These are phyloP conservation scores for Tetrahymena malaccensis DNA, from an alignment of 73 alveolate species.

Conservation along the genomic window DNA sequence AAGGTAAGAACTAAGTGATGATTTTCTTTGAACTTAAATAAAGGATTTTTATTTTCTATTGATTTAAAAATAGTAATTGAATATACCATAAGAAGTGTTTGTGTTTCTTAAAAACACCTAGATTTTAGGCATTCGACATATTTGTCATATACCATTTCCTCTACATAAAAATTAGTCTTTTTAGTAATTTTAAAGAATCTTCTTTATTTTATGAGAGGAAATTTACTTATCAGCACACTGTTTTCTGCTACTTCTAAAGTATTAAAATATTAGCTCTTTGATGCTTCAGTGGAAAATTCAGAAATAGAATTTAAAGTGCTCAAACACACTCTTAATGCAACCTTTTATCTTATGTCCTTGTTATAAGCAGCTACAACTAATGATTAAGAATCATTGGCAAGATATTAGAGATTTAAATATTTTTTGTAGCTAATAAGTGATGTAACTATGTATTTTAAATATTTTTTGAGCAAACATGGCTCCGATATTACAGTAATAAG, in stretches of 20 bases:
- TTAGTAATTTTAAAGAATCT: background rate
- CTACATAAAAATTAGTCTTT: background rate
- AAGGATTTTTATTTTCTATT: background rate
- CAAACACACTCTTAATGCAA: background rate
- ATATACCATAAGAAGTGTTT: background rate
- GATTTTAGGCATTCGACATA: background rate
- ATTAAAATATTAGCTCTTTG: background rate
- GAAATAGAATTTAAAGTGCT: background rate
- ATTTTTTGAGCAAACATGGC: background rate
- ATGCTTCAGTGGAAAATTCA: background rate
- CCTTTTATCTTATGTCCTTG: background rate
- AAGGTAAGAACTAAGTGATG: background rate
- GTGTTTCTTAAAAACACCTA: background rate
- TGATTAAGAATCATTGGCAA: background rate
- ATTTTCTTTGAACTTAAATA: background rate
- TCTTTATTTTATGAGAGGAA: background rate
- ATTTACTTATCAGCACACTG: background rate
- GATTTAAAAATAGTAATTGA: too few species aligned
- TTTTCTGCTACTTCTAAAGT: background rate
- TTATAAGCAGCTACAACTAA: background rate
- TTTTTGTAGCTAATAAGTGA: background rate
- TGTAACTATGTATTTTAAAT: background rate
- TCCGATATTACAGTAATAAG: background rate
- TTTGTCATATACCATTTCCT: background rate
- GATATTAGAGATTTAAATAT: background rate